Conservation (phyloP, 495 filamentous ascomycete genomes). For the Tuber umbilicatum region DNA sequence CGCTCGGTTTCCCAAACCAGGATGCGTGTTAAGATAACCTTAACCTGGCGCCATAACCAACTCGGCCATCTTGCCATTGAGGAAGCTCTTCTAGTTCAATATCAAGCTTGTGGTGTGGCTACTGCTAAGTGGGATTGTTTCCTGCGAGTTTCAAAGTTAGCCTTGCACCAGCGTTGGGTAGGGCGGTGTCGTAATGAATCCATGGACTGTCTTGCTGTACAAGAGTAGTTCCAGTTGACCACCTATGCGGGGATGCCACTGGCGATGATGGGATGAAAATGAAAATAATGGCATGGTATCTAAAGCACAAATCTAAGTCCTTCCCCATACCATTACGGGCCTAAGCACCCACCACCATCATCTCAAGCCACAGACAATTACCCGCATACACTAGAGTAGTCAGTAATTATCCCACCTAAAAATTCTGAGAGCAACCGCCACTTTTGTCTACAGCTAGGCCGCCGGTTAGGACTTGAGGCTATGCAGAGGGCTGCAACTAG, state of each 20-base stretch:
- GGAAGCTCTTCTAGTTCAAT: neutral
- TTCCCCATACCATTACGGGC: neutral
- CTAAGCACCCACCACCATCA: neutral
- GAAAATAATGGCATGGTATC: neutral
- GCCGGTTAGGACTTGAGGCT: slow-evolving; percentile 51
- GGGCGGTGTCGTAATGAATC: neutral
- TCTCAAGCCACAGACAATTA: neutral
- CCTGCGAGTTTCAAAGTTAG: neutral
- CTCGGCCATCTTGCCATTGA: slow-evolving; percentile 34
- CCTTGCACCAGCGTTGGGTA: neutral
- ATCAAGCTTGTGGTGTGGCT: neutral
- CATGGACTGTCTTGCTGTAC: neutral
- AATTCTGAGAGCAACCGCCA: neutral
- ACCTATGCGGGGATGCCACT: neutral
- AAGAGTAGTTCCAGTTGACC: neutral
- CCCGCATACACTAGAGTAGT: neutral
- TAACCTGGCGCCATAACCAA: slow-evolving; percentile 36
- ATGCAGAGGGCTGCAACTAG: slow-evolving; percentile 51
- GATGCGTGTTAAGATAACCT: slow-evolving; percentile 33
- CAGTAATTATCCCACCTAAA: neutral
- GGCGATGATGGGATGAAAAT: neutral
- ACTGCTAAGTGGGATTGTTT: neutral
- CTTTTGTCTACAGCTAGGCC: slow-evolving; percentile 37
- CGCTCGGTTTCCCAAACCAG: slow-evolving; percentile 26
- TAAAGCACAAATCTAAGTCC: neutral